Conservation (phyloP, 2,329 filamentous ascomycete genomes). For the Cercospora canescens region DNA sequence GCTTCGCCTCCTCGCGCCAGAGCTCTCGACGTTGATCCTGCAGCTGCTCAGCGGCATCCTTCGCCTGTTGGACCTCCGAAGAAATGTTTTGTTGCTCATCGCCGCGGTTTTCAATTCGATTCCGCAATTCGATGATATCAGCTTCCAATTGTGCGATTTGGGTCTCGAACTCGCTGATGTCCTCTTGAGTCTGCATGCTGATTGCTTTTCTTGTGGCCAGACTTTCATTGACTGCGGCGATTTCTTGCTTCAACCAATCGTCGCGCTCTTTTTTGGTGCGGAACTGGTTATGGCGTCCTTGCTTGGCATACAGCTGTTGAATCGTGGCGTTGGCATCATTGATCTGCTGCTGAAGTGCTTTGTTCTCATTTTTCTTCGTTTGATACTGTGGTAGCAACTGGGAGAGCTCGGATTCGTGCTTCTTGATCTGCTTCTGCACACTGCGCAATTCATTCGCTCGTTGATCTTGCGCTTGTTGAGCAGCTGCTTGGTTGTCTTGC, state of each 20-base stretch:
- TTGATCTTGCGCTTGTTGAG: constrained; percentile 69
- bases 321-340: constrained; percentile 74
- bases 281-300: constrained; percentile 84
- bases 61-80: constrained; percentile 73
- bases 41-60: constrained; percentile 74
- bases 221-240: constrained; percentile 74
- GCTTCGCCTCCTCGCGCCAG: constrained; percentile 84
- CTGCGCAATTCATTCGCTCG: constrained; percentile 71
- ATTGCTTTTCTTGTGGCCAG: constrained; percentile 81
- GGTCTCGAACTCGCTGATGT: constrained; percentile 69
- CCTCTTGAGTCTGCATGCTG: constrained; percentile 79
- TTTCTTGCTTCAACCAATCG: constrained; percentile 75
- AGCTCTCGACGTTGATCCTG: constrained; percentile 85
- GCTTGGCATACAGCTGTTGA: constrained; percentile 84
- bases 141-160: constrained; percentile 72
- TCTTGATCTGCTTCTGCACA: constrained; percentile 71
- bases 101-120: constrained; percentile 76
- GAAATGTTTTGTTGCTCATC: constrained; percentile 71
- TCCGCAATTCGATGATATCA: constrained; percentile 69
- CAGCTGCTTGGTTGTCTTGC: constrained; percentile 76
- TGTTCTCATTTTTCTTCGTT: constrained; percentile 71
- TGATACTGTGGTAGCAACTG: constrained; percentile 76
- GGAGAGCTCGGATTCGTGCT: constrained; percentile 74
- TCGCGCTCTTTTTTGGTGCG: constrained; percentile 87
- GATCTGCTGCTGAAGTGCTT: constrained; percentile 67